phyloP scores from a whole-genome alignment of 768 basidiomycete species.

The Russula sp. region DNA sequence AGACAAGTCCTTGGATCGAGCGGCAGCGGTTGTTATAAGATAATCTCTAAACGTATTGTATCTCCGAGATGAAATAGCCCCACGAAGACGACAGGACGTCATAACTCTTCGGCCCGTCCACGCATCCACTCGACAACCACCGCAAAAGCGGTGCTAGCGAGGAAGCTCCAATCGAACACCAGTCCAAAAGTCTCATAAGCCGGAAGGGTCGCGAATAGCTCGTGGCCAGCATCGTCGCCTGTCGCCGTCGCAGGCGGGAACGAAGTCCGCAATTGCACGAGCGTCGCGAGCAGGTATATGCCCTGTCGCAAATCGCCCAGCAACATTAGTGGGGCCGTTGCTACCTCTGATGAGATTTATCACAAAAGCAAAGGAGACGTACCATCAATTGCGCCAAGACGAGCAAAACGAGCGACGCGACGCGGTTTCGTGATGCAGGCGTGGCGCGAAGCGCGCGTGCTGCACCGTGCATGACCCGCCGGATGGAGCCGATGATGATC shows the following conservation, averaged over 20 bases:
- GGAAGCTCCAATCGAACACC: conserved; percentile 68
- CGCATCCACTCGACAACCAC: conserved; percentile 46
- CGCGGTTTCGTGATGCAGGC: conserved; percentile 57
- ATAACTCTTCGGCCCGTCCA: not conserved
- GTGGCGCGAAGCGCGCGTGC: conserved; percentile 45
- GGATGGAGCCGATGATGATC: conserved; percentile 67
- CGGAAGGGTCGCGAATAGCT: conserved; percentile 67
- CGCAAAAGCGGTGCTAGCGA: conserved; percentile 47
- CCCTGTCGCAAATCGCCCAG: conserved; percentile 40
- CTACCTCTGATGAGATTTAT: not conserved
- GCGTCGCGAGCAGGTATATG: conserved; percentile 74
- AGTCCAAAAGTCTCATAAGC: conserved; percentile 66
- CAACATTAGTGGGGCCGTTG: no score
- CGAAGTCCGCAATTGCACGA: conserved; percentile 74
- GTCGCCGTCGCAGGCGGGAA: conserved; percentile 54
- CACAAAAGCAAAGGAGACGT: conserved; percentile 18
- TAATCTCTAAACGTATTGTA: not conserved
- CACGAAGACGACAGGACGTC: not conserved
- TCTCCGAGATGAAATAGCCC: not conserved
- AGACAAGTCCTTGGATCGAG: not conserved
- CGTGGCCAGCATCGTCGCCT: conserved; percentile 26
- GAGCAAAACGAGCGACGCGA: conserved; percentile 70
- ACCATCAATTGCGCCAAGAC: conserved; percentile 82
- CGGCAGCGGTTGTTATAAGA: not conserved
- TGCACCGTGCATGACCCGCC: conserved; percentile 61